Conservation (phyloP, 495 filamentous ascomycete genomes). For the Tuber magnatum region DNA sequence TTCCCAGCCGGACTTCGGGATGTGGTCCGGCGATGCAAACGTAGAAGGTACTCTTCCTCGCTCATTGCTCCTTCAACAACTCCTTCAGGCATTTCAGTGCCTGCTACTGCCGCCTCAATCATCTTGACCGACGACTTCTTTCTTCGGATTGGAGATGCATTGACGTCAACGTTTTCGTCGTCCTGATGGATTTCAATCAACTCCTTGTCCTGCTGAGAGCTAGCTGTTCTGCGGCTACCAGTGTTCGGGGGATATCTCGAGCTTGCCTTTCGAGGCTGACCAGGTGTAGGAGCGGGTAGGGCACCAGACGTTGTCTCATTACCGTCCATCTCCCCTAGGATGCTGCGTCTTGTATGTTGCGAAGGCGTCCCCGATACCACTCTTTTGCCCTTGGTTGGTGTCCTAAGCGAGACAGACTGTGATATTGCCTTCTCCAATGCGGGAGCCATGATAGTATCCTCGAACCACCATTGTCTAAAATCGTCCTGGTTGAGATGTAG, state of each 20-base stretch:
- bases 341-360: slow-evolving; percentile 72
- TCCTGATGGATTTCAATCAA: slow-evolving; percentile 26
- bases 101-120: slow-evolving; percentile 23
- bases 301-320: slow-evolving; percentile 63
- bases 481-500: slow-evolving; percentile 91
- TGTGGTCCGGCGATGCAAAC: slow-evolving; percentile 33
- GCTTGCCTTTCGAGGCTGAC: slow-evolving; percentile 85
- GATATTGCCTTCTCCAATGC: slow-evolving; percentile 42
- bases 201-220: slow-evolving; percentile 17
- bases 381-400: slow-evolving; percentile 63
- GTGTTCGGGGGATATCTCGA: slow-evolving; percentile 32
- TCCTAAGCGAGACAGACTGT: slow-evolving; percentile 60
- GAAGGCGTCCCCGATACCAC: slow-evolving; percentile 58
- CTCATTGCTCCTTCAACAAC: slow-evolving; percentile 30
- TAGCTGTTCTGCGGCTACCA: slow-evolving; percentile 21
- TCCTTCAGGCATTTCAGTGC: background rate
- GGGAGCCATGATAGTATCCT: slow-evolving; percentile 66
- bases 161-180: slow-evolving; percentile 24
- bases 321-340: slow-evolving; percentile 79
- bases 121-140: slow-evolving; percentile 31
- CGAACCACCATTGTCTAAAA: slow-evolving; percentile 97
- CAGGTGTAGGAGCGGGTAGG: slow-evolving; percentile 88
- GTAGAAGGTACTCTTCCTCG: slow-evolving; percentile 39
- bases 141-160: slow-evolving; percentile 32
- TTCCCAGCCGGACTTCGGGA: slow-evolving; percentile 32